Evolutionary conservation across 305 asterid genomes (phyloP).

Genomic region (Fraxinus sp.): DNA sequence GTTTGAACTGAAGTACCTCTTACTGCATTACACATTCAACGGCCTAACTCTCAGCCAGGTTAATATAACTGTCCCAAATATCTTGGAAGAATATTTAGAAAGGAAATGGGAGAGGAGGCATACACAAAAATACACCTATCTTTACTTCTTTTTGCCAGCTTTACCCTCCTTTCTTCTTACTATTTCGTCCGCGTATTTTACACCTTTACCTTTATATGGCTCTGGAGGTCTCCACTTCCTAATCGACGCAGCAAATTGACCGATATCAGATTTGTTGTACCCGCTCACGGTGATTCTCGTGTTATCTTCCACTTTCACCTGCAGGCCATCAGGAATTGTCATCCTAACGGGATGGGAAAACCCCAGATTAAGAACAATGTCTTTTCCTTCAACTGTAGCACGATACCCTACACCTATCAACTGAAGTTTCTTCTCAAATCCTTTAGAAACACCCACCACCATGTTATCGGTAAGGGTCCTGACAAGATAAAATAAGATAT

Average conservation of each 20-base stretch:
- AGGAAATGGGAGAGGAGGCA: slow-evolving; percentile 13
- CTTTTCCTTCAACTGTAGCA: slow-evolving; percentile 83
- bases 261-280: slow-evolving; percentile 72
- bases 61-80: slow-evolving; percentile 5
- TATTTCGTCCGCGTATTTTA: slow-evolving; percentile 84
- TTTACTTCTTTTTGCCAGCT: slow-evolving; percentile 88
- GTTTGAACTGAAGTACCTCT: neutral
- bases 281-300: slow-evolving; percentile 83
- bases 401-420: slow-evolving; percentile 92
- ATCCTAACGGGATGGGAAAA: slow-evolving; percentile 93
- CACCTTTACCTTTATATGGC: slow-evolving; percentile 97
- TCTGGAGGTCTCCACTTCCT: slow-evolving; percentile 99
- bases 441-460: slow-evolving; percentile 94
- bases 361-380: slow-evolving; percentile 81
- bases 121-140: slow-evolving; percentile 12
- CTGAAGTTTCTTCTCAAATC: slow-evolving; percentile 91
- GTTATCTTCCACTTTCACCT: slow-evolving; percentile 89
- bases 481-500: slow-evolving; percentile 20
- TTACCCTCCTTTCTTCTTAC: slow-evolving; percentile 96
- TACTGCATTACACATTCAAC: neutral
- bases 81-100: slow-evolving; percentile 24
- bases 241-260: slow-evolving; percentile 90
- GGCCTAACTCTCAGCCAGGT: neutral
- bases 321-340: slow-evolving; percentile 69
- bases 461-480: slow-evolving; percentile 96